Percentiles rank a stretch among this genome's conserved stretches.
These are phyloP conservation scores for Pleurotus cornucopiae DNA, from an alignment of 768 basidiomycete genomes.

Conservation along the genomic window DNA sequence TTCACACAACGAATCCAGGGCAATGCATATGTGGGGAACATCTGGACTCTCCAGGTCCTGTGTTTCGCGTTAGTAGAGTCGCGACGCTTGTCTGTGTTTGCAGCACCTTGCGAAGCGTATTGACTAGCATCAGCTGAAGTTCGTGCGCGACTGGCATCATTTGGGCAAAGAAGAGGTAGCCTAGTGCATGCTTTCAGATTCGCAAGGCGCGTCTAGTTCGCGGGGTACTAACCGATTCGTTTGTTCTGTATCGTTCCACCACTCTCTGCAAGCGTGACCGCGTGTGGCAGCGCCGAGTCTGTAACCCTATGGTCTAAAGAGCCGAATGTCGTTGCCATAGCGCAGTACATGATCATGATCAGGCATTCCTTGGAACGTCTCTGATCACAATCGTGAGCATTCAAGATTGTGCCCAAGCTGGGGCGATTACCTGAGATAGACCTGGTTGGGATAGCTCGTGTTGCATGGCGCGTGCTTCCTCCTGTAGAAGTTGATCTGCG, in stretches of 20 bases:
- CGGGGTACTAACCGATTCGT: constrained; percentile 48
- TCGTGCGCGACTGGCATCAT: constrained; percentile 69
- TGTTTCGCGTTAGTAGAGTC: too few relatives aligned
- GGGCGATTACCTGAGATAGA: constrained; percentile 42
- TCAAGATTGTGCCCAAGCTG: constrained; percentile 6
- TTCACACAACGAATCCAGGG: constrained; percentile 64
- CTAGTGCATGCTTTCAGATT: constrained; percentile 28
- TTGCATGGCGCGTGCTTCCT: constrained; percentile 58
- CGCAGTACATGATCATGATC: constrained; percentile 68
- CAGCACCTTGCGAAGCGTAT: constrained; percentile 75
- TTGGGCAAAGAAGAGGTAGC: constrained; percentile 75
- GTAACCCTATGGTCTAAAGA: constrained; percentile 41
- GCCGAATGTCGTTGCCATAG: constrained; percentile 42
- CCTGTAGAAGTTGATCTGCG: constrained; percentile 56
- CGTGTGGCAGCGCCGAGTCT: constrained; percentile 72
- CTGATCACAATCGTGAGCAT: constrained; percentile 31
- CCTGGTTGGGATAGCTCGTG: constrained; percentile 44
- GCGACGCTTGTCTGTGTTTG: too few relatives aligned
- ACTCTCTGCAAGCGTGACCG: constrained; percentile 72
- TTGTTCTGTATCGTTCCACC: constrained; percentile 59
- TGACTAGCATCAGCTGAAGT: constrained; percentile 78
- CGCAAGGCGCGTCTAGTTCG: too few relatives aligned
- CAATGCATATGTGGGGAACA: constrained; percentile 59
- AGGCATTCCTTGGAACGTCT: constrained; percentile 62
- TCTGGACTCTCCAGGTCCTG: constrained; percentile 70